These are phyloP conservation scores for Misopates orontium DNA, from an alignment of 257 asterid genomes.

Conservation along the genomic window DNA sequence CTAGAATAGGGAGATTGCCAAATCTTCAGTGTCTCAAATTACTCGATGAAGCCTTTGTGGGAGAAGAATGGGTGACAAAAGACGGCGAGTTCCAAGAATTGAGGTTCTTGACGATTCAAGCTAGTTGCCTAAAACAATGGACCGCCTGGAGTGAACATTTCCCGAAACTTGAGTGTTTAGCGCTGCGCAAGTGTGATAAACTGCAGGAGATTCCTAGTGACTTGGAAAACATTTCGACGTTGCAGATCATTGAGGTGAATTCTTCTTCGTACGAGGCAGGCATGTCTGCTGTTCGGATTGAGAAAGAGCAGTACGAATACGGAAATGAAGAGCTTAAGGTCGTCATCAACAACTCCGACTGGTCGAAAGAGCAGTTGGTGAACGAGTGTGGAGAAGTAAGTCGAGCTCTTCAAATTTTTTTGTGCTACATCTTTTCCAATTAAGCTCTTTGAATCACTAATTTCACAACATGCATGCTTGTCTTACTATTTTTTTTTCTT, in stretches of 20 bases:
- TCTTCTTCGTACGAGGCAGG: neutral
- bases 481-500: no score
- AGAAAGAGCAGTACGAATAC: neutral
- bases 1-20: slow-evolving; percentile 20
- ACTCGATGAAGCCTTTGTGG: neutral
- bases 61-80: neutral
- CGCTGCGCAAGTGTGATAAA: neutral
- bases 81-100: neutral
- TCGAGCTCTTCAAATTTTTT: no score
- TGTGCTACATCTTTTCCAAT: no score
- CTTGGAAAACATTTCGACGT: slow-evolving; percentile 21
- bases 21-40: slow-evolving; percentile 29
- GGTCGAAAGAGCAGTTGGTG: no score
- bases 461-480: no score
- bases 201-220: slow-evolving; percentile 18
- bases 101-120: neutral
- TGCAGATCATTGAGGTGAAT: slow-evolving; percentile 20
- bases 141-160: slow-evolving; percentile 4
- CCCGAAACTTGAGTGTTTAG: slow-evolving; percentile 17
- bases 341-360: no score
- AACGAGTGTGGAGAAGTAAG: no score
- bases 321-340: slow-evolving; percentile 9
- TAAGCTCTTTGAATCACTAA: no score
- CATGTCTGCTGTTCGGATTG: slow-evolving; percentile 10
- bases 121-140: slow-evolving; percentile 3